phyloP scores from a whole-genome alignment of 2,329 filamentous ascomycete species.

The Penicillium sp. region DNA sequence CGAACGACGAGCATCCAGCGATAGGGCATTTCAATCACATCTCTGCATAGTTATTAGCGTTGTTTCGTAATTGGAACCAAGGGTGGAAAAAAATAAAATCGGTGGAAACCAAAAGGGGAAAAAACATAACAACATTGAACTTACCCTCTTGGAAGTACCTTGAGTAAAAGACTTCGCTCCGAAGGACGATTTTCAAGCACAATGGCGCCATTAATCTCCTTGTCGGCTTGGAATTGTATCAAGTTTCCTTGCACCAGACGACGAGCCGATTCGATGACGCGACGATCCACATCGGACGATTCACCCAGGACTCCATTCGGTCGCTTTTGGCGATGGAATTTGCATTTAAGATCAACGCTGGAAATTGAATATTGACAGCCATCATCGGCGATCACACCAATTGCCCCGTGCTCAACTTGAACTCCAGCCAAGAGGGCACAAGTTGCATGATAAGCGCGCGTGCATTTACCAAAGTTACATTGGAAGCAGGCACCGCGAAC shows the following conservation, averaged over 20 bases:
- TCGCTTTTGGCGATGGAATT: constrained; percentile 87
- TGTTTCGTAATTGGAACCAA: constrained; percentile 3
- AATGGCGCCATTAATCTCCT: constrained; percentile 86
- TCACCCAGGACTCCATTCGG: constrained; percentile 71
- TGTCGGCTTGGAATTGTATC: constrained; percentile 80
- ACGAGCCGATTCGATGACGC: constrained; percentile 66
- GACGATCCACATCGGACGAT: constrained; percentile 66
- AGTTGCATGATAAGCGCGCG: constrained; percentile 88
- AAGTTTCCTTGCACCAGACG: constrained; percentile 70
- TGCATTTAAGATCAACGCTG: constrained; percentile 89
- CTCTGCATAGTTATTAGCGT: constrained; percentile 26
- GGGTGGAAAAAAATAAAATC: constrained; percentile 4
- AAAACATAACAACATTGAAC: constrained; percentile 39
- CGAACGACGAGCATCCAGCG: constrained; percentile 51
- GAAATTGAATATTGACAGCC: constrained; percentile 90
- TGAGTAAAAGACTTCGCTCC: constrained; percentile 74
- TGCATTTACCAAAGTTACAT: constrained; percentile 92
- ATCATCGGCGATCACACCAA: constrained; percentile 85
- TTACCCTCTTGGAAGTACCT: constrained; percentile 81
- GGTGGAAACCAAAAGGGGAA: neutral
- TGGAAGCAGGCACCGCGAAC: constrained; percentile 97
- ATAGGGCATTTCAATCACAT: constrained; percentile 62
- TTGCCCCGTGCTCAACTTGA: constrained; percentile 80
- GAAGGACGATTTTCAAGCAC: constrained; percentile 77
- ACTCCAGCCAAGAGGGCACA: constrained; percentile 91